A percentile compares a stretch with the other conserved stretches of the same genome.
phyloP scores from a whole-genome alignment of 73 alveolate genomes.

The Paramecium biaurelia region DNA sequence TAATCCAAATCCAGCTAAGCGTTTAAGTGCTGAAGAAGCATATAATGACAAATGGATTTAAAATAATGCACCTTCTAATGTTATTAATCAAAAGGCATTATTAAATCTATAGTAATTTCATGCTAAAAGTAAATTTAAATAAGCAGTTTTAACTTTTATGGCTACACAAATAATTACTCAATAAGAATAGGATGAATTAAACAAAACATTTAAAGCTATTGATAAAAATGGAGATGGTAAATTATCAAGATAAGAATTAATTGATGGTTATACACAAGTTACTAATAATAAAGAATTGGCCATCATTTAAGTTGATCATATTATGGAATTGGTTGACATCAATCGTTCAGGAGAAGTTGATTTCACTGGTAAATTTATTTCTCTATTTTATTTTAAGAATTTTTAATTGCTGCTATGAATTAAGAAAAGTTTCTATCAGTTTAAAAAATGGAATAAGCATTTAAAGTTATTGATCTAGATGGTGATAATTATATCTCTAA shows the following conservation, averaged over 20 bases:
- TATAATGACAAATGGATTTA: constrained; percentile 67
- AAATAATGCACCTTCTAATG: constrained; percentile 55
- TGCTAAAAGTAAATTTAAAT: constrained; percentile 57
- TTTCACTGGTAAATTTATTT: constrained; percentile 49
- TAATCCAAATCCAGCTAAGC: constrained; percentile 54
- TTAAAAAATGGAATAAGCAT: constrained; percentile 61
- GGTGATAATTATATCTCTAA: constrained; percentile 65
- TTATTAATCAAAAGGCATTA: constrained; percentile 17
- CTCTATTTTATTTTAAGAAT: background rate
- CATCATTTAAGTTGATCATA: constrained; percentile 44
- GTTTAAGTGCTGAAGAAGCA: constrained; percentile 68
- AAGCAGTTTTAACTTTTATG: constrained; percentile 63
- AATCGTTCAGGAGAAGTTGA: constrained; percentile 69
- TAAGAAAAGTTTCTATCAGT: constrained; percentile 59
- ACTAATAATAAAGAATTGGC: constrained; percentile 21
- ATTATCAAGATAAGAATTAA: constrained; percentile 75
- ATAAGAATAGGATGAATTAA: constrained; percentile 65
- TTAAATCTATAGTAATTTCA: constrained; percentile 41
- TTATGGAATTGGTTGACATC: constrained; percentile 63
- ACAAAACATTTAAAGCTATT: constrained; percentile 71
- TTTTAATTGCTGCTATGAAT: constrained; percentile 64
- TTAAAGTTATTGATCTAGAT: constrained; percentile 65
- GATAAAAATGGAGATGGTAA: constrained; percentile 85
- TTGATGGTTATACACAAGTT: constrained; percentile 62
- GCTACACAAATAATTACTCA: constrained; percentile 49